Evolutionary conservation across 1,139 yeast genomes (phyloP), one percentile per base, ranked within the genome.

Genomic region (Yamadazyma jaroonii): DNA sequence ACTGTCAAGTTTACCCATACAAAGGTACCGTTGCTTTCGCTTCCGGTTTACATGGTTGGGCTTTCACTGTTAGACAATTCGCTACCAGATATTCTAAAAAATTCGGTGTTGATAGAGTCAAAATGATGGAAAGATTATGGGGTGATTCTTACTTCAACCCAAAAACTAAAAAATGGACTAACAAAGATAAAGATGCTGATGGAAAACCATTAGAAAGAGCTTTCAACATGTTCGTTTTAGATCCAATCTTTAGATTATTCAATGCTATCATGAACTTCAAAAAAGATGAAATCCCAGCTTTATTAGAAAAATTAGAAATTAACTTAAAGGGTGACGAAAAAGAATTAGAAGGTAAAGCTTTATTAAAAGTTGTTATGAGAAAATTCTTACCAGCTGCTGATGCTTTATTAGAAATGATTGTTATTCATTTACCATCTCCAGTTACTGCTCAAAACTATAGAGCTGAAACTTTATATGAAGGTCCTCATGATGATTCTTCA

Each of bases 41-140:
- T 79, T 92, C 98, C 73, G 98, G 97, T 84, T 81, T 92, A 67
- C 98, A 92, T 84, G 98, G 98, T 75, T 92, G 98, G 98, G 97
- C 97, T 70, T 92, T 92, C 92, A 92, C 98, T 62, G 84, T 92
- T 67, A 89, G 98, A 77, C 98, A 92, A 81, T 92, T 92, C 61
- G 98, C 98, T 64, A 74, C 78, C 76, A 88, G 96, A 79, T 92
- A 92, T 84, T 83, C 96, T 71, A 89, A 90, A 89, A 92, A 92
- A 79, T 92, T 92, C 71, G 98, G 98, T 88, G 97, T 92, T 67
- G 97, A 90, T 87, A 83, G 87, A 72, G 57, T 67, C 50, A 92
- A 92, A 87, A 89, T 92, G 97, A 87, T 88, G 96, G 92, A 87
- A 74, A 86, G 97, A 81, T 84, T 92, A 74, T 92, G 98, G 98